Base-by-base conservation (phyloP, 768 basidiomycete genomes). In the Imleria badia region DNA sequence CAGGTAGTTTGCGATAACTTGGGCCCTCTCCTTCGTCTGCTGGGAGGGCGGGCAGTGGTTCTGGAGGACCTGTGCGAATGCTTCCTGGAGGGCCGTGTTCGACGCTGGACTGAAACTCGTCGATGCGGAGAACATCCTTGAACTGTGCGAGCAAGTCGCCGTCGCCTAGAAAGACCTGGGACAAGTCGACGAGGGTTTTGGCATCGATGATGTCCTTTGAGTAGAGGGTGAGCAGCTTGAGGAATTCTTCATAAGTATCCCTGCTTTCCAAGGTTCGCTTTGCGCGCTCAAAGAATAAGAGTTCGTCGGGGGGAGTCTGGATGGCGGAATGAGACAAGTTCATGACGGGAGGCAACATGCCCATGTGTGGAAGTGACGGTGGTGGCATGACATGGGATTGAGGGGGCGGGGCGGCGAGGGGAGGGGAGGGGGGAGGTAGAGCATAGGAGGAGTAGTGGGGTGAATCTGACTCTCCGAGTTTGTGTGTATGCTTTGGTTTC, bases 281-380 rank as follows among this genome's bases (percentile, higher is more conserved):
- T 59, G 94, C 91, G 39, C 91, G 85, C 66, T 98, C 97, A 66
- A 98, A 98, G 79, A 98, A 98, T 13, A 89, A 76, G 31, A 94
- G 81, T 65, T 97, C 94, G 56, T 92, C 89, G 12, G 82, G 79
- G 2, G 82, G 65, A 22, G 73, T 65, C 51, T 73, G 72, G 1
- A 73, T 70, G 39, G 65, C 51, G 45, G 66, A 48, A 59, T 72
- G 70, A 26, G 66, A 52, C 54, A 68, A 38, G 65, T 49, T 56
- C n/a, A 62, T 55, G 46, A 63, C 50, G 9, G 62, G 48, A 43
- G 56, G 67, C 23, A 71, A 38, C 49, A 71, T 60, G 42, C 59
- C 55, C 56, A 64, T 59, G 52, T 70, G 70, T 14, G 66, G 48
- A n/a, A 68, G 60, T 14, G 63, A 45, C 1, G 64, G 64, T 3